A percentile compares a stretch with the other conserved stretches of the same genome.
These are phyloP conservation scores for Irpex rosettiformis DNA, from an alignment of 1,284 basidiomycete genomes.

Conservation along the genomic window DNA sequence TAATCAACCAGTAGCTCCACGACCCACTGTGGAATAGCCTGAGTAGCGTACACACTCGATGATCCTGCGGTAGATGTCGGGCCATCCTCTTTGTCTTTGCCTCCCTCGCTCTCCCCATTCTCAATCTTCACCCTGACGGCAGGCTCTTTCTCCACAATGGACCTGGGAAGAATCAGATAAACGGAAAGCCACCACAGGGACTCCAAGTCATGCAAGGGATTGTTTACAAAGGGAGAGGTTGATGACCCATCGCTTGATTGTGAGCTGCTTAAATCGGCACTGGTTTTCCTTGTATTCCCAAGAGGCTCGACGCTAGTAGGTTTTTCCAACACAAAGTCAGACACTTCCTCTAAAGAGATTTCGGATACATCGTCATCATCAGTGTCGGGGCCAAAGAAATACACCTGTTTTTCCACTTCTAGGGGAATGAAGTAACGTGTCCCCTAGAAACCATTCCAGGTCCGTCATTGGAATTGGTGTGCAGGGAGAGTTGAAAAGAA, in stretches of 20 bases:
- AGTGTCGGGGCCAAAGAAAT: not conserved
- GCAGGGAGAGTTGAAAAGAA: too few relatives aligned
- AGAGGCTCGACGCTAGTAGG: too few relatives aligned
- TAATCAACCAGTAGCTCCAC: not conserved
- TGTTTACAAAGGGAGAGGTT: not conserved
- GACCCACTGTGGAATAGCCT: not conserved
- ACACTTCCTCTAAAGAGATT: not conserved
- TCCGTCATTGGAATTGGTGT: not conserved
- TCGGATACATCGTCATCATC: not conserved
- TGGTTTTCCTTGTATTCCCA: too few relatives aligned
- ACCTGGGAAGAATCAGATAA: not conserved
- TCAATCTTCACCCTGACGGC: too few relatives aligned
- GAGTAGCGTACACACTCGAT: too few relatives aligned
- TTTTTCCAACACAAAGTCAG: too few relatives aligned
- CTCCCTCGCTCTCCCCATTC: too few relatives aligned
- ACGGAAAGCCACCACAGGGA: constrained; percentile 2
- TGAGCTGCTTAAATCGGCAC: too few relatives aligned
- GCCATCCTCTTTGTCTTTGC: too few relatives aligned
- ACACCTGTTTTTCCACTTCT: not conserved
- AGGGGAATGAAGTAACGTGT: not conserved
- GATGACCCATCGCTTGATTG: not conserved
- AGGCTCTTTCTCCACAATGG: not conserved
- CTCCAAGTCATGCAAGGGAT: constrained; percentile 3
- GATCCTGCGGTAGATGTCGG: too few relatives aligned
- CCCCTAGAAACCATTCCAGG: not conserved